A percentile compares a stretch with the other conserved stretches of the same genome.
Evolutionary conservation across 495 filamentous ascomycete species (phyloP).

Genomic region (Trichoderma orchidacearum): DNA sequence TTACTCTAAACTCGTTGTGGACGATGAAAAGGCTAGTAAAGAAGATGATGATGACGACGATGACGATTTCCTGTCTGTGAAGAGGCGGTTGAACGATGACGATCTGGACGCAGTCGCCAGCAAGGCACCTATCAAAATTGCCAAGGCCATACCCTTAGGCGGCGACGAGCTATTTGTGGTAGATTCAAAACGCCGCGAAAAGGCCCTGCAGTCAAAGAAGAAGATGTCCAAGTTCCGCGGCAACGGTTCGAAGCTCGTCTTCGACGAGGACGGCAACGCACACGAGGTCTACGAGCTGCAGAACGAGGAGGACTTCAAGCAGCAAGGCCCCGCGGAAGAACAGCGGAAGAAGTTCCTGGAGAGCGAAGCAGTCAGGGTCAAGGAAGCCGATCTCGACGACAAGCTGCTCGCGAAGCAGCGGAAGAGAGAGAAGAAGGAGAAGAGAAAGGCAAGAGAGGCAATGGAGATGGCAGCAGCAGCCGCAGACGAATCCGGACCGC

Average conservation of each 20-base stretch:
- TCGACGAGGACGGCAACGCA: conserved; percentile 79
- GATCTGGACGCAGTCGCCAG: conserved; percentile 23
- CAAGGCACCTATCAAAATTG: conserved; percentile 18
- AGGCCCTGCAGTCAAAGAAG: conserved; percentile 87
- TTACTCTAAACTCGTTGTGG: conserved; percentile 72
- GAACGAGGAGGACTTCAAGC: conserved; percentile 63
- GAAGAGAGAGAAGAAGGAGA: conserved; percentile 74
- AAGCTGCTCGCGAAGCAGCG: conserved; percentile 69
- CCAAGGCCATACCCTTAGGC: conserved; percentile 39
- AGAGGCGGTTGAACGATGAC: conserved; percentile 56
- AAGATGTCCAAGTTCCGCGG: conserved; percentile 78
- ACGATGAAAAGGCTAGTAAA: conserved; percentile 33
- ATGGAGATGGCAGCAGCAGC: conserved; percentile 35
- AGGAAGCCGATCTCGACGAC: conserved; percentile 65
- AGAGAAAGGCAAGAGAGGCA: conserved; percentile 64
- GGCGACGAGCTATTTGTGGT: conserved; percentile 56
- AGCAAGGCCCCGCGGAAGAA: conserved; percentile 54
- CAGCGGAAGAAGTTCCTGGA: conserved; percentile 69
- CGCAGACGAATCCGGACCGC: conserved; percentile 18
- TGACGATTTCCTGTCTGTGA: conserved; percentile 78
- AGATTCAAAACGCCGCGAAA: conserved; percentile 86
- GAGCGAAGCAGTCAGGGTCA: conserved; percentile 56
- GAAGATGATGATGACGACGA: conserved; percentile 35
- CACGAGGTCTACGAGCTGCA: conserved; percentile 81
- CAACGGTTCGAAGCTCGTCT: conserved; percentile 70